Base-by-base conservation (phyloP, 495 filamentous ascomycete species). In the Neurospora pannonica region DNA sequence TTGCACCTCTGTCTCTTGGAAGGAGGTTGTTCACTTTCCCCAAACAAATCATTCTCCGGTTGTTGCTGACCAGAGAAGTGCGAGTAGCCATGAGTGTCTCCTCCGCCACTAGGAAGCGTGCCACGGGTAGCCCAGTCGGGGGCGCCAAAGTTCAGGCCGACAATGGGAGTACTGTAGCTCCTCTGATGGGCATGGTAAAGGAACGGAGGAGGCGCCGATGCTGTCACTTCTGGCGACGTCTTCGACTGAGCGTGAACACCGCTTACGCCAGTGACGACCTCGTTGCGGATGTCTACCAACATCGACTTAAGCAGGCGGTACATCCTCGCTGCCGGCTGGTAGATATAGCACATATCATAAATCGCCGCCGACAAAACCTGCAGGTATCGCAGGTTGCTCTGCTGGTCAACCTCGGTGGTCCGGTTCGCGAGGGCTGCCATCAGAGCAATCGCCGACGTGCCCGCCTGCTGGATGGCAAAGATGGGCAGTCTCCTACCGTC, bases 381-480 rank as follows among this genome's bases (percentile, higher is more conserved):
- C n/a, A 84, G 75, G 38, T 82, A 83, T 10, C 79, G 76, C 54
- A 82, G 72, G 72, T 82, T 80, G 75, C 71, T 76, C 13, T 81
- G 77, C 34, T 80, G 79, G 34, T 84, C 82, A 9, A 79, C 67
- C 70, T 82, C 81, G 34, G 75, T 74, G 38, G 77, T 78, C 46
- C 77, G 76, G 67, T 82, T 84, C 21, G 83, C 85, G 17, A 87
- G 80, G 2, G 85, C 86, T 6, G 85, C 84, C 70, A 89, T 85
- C 21, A 89, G 78, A 6, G 87, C 87, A 8, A 87, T 83, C 5
- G 86, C 85, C 4, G 87, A 85, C 4, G 85, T 84, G 4, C 86
- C 86, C 28, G 87, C 86, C 72, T 88, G 86, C 74, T 89, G 87
- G 54, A 87, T 78, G 4, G 81, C 84, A 9, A 82, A 82, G 46